Evolutionary conservation across 2,329 filamentous ascomycete genomes (phyloP).

Genomic region (Alternaria sp.): DNA sequence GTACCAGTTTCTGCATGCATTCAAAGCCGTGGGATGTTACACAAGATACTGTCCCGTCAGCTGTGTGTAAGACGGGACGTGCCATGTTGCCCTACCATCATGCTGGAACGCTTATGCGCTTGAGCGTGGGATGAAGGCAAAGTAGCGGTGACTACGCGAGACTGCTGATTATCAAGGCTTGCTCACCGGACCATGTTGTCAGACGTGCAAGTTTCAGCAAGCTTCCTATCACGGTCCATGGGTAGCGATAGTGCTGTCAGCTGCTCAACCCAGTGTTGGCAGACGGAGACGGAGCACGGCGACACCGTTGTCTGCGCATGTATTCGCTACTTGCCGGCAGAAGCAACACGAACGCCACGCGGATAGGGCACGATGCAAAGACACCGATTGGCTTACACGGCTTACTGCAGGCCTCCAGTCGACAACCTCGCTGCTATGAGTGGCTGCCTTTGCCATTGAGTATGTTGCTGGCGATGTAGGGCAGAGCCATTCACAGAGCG

Average conservation of each 20-base stretch:
- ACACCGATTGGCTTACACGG: neutral
- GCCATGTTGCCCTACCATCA: neutral
- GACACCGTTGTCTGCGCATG: neutral
- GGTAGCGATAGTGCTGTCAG: neutral
- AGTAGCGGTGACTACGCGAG: neutral
- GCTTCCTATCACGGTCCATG: neutral
- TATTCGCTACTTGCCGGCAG: neutral
- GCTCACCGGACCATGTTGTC: neutral
- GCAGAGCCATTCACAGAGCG: neutral
- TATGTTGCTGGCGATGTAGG: neutral
- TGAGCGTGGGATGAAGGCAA: neutral
- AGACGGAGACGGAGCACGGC: neutral
- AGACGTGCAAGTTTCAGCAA: neutral
- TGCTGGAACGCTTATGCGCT: neutral
- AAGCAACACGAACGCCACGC: neutral
- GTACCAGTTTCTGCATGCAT: neutral
- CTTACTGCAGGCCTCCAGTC: neutral
- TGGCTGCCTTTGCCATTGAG: neutral
- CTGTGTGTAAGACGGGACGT: neutral
- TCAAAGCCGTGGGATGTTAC: neutral
- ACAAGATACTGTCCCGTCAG: neutral
- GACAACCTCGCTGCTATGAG: neutral
- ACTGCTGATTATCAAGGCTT: neutral
- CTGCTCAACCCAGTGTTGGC: neutral
- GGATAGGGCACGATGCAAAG: neutral